Conservation (phyloP, 495 filamentous ascomycete species). For the Trypethelium eluteriae region DNA sequence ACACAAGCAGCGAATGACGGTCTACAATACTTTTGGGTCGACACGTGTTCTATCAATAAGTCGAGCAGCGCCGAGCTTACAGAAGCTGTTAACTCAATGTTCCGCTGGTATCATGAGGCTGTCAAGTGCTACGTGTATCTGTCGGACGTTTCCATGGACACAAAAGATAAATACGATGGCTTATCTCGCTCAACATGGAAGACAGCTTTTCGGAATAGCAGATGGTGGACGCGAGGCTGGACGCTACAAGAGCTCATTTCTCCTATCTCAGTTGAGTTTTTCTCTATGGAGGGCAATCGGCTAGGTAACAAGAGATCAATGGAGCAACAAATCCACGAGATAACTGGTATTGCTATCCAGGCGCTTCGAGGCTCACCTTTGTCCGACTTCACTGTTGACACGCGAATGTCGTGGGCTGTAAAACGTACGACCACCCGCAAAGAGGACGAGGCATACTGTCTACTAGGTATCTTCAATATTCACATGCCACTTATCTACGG, state of each 20-base stretch:
- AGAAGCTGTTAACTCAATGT: constrained; percentile 6
- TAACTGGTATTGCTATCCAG: constrained; percentile 16
- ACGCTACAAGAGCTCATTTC: constrained; percentile 18
- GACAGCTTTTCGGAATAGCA: constrained; percentile 10
- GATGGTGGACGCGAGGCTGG: constrained; percentile 21
- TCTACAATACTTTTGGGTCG: constrained; percentile 8
- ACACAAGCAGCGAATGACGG: background rate
- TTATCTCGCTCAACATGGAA: background rate
- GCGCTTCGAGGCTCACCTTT: constrained; percentile 5
- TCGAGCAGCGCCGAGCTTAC: background rate
- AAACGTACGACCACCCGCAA: constrained; percentile 14
- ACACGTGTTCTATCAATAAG: constrained; percentile 10
- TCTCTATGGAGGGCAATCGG: constrained; percentile 1
- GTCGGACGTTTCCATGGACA: background rate
- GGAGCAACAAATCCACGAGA: constrained; percentile 14
- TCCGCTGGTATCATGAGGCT: constrained; percentile 1
- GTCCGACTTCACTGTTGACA: background rate
- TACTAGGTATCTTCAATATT: constrained; percentile 19
- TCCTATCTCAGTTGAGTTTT: background rate
- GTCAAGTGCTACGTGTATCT: constrained; percentile 10
- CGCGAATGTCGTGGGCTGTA: constrained; percentile 21
- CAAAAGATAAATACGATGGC: background rate
- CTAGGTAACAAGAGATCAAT: constrained; percentile 7
- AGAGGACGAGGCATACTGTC: constrained; percentile 23
- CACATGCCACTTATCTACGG: constrained; percentile 17